A percentile compares a stretch with the other conserved stretches of the same genome.
These are phyloP conservation scores for Pneumocystis jirovecii DNA, from an alignment of 1,139 yeast species.

Conservation along the genomic window DNA sequence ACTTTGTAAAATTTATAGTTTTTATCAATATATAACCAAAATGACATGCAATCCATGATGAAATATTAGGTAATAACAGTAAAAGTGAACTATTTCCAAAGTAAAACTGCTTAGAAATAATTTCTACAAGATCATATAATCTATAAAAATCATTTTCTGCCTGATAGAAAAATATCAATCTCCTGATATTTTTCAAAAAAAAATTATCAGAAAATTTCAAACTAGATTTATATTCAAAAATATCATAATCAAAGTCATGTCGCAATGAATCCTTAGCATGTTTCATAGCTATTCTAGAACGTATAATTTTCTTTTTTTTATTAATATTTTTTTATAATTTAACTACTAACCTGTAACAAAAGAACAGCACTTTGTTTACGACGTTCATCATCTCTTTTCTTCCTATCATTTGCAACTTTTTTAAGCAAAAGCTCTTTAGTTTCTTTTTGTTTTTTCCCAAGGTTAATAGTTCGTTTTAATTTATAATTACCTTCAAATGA, in stretches of 20 bases:
- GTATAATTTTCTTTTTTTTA: conserved; percentile 12
- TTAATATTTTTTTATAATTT: conserved; percentile 13
- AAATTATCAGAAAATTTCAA: not conserved
- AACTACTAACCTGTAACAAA: conserved; percentile 31
- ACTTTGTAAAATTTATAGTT: not conserved
- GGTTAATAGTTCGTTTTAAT: not conserved
- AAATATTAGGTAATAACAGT: not conserved
- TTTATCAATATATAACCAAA: not conserved
- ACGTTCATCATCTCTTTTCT: conserved; percentile 44
- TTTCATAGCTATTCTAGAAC: not conserved
- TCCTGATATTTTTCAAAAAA: not conserved
- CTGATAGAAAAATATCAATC: not conserved
- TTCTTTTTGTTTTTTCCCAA: not conserved
- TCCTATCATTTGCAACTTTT: conserved; percentile 51
- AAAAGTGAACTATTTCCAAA: not conserved
- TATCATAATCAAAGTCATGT: not conserved
- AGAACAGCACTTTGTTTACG: conserved; percentile 35
- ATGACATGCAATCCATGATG: not conserved
- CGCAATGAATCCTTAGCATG: not conserved
- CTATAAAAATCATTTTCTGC: not conserved
- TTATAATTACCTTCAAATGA: not conserved
- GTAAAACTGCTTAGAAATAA: not conserved
- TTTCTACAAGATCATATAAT: not conserved
- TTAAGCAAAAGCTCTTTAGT: conserved; percentile 24
- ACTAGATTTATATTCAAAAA: not conserved